These are phyloP conservation scores for Salvia rosmarinus DNA, from an alignment of 257 asterid genomes.

Conservation along the genomic window DNA sequence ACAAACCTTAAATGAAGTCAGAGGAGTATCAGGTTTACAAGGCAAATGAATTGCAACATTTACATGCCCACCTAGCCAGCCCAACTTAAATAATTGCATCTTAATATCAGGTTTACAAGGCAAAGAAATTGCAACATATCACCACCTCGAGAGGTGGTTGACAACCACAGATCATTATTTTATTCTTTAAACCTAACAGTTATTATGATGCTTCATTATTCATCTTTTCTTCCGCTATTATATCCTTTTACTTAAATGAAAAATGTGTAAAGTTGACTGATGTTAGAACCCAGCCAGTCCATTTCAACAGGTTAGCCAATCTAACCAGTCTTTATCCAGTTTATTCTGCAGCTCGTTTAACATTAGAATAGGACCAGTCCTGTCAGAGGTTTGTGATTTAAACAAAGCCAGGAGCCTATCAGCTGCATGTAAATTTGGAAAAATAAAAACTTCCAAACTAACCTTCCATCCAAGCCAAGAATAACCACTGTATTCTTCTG, in stretches of 20 bases:
- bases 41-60: too few species aligned
- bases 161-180: background rate
- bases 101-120: background rate
- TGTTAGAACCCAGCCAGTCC: background rate
- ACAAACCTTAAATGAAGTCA: background rate
- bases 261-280: background rate
- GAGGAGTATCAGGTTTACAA: background rate
- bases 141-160: background rate
- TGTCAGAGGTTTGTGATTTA: background rate
- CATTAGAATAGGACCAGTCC: background rate
- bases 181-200: background rate
- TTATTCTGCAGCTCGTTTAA: too few species aligned
- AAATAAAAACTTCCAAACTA: slow-evolving; percentile 1
- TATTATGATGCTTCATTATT: background rate
- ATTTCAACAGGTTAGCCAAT: background rate
- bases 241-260: too few species aligned
- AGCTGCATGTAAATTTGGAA: background rate
- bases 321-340: background rate
- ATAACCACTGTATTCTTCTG: slow-evolving; percentile 79
- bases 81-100: background rate
- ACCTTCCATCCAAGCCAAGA: slow-evolving; percentile 98
- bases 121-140: background rate
- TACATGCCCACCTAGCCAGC: background rate
- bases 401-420: background rate
- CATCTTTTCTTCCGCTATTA: background rate